Evolutionary conservation across 148 eudicot genomes (phyloP).

Genomic region (Selenicereus undatus): DNA sequence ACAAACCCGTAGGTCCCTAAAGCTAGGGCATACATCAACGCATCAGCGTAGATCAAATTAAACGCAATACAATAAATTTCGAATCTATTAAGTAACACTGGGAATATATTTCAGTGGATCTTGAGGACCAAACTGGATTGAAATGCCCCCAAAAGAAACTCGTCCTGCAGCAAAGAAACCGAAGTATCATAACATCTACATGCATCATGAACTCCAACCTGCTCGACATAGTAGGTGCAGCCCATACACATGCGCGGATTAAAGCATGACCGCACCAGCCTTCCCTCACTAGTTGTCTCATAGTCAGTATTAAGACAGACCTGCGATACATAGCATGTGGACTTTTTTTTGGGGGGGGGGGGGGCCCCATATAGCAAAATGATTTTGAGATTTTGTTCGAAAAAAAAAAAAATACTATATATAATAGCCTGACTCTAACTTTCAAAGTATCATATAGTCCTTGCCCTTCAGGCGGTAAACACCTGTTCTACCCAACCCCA

Average conservation of each 20-base stretch:
- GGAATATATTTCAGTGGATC: not conserved
- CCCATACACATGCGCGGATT: not conserved
- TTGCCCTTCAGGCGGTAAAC: not conserved
- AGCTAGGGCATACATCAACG: not conserved
- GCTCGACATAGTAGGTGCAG: not conserved
- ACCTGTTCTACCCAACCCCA: not conserved
- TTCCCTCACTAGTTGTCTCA: too few relatives aligned
- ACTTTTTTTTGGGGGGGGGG: too few relatives aligned
- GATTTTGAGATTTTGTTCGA: too few relatives aligned
- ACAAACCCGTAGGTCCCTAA: not conserved
- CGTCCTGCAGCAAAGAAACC: not conserved
- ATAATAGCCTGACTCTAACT: too few relatives aligned
- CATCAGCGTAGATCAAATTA: not conserved
- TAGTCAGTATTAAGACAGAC: too few relatives aligned
- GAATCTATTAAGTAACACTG: not conserved
- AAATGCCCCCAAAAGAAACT: not conserved
- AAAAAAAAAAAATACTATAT: too few relatives aligned
- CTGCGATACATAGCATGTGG: too few relatives aligned
- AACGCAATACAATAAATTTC: not conserved
- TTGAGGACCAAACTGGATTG: not conserved
- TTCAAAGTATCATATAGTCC: not conserved
- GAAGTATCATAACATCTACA: not conserved
- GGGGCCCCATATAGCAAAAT: too few relatives aligned
- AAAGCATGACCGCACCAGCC: too few relatives aligned
- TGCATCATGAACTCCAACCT: not conserved